A percentile compares a stretch with the other conserved stretches of the same genome.
phyloP scores from a whole-genome alignment of 2,329 filamentous ascomycete genomes.

The Lasiodiplodia theobromae region DNA sequence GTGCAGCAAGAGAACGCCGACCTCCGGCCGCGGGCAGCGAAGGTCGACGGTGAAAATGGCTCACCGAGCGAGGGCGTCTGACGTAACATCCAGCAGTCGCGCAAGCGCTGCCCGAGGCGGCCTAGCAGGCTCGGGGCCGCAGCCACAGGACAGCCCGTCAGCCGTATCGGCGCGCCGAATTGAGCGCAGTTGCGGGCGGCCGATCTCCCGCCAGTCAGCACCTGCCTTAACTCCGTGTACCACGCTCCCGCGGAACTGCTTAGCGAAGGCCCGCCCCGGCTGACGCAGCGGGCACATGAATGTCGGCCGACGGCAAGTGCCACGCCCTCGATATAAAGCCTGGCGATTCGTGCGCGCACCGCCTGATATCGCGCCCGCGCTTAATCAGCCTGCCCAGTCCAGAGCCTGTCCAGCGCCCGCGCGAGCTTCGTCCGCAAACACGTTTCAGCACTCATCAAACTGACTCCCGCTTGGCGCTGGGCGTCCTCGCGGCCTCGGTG shows the following conservation, averaged over 20 bases:
- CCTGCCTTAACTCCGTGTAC: constrained; percentile 16
- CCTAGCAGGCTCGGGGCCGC: constrained; percentile 23
- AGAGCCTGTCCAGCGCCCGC: background rate
- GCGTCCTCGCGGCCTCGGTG: constrained; percentile 17
- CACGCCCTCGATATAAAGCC: constrained; percentile 20
- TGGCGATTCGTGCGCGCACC: constrained; percentile 22
- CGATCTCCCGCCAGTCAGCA: constrained; percentile 26
- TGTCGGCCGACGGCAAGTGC: constrained; percentile 26
- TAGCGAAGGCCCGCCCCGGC: constrained; percentile 22
- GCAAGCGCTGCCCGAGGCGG: constrained; percentile 22
- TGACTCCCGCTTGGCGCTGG: constrained; percentile 9
- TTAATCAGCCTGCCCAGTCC: constrained; percentile 22
- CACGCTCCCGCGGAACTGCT: constrained; percentile 2
- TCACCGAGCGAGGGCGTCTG: constrained; percentile 24
- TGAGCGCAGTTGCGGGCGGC: constrained; percentile 21
- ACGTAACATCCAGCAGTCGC: constrained; percentile 16
- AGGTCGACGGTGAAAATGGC: constrained; percentile 18
- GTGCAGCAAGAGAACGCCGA: constrained; percentile 6
- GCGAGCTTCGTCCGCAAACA: constrained; percentile 10
- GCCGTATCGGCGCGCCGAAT: constrained; percentile 17
- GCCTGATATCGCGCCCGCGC: constrained; percentile 16
- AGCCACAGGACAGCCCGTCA: constrained; percentile 15
- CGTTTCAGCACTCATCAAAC: constrained; percentile 14
- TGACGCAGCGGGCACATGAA: constrained; percentile 17
- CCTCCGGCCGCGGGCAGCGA: constrained; percentile 25